Percentiles rank a stretch among this genome's conserved stretches.
Conservation (phyloP, 31 red algal genomes). For the Porphyra umbilicalis region DNA sequence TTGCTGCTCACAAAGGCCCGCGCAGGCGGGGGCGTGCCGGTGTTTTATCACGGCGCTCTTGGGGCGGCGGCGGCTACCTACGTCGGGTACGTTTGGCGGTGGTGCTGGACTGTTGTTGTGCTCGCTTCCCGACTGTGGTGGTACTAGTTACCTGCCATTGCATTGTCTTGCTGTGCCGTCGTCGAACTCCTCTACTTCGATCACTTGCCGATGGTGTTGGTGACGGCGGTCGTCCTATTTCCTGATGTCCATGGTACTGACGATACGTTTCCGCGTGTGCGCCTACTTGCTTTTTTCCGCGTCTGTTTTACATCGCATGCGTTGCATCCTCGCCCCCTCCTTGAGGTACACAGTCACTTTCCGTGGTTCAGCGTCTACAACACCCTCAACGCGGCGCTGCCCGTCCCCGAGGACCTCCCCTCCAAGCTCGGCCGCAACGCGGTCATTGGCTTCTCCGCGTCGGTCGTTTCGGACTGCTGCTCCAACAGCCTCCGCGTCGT, state of each 20-base stretch:
- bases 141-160: too few relatives aligned
- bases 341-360: not conserved
- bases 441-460: slow-evolving; percentile 61
- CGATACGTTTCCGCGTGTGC: too few relatives aligned
- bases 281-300: too few relatives aligned
- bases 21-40: slow-evolving; percentile 38
- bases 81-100: not conserved
- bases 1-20: slow-evolving; percentile 29
- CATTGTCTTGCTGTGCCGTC: too few relatives aligned
- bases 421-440: slow-evolving; percentile 62
- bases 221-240: too few relatives aligned
- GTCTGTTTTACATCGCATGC: too few relatives aligned
- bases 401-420: not conserved
- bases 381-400: not conserved
- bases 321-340: too few relatives aligned
- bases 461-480: slow-evolving; percentile 65
- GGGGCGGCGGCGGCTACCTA: slow-evolving; percentile 13
- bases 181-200: too few relatives aligned
- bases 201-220: too few relatives aligned
- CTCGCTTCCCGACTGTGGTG: too few relatives aligned
- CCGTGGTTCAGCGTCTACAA: not conserved
- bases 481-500: slow-evolving; percentile 67
- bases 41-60: slow-evolving; percentile 64
- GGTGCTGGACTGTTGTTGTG: too few relatives aligned
- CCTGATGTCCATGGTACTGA: too few relatives aligned